phyloP scores from a whole-genome alignment of 2,329 filamentous ascomycete species.

The Aspergillus quadrilineatus region DNA sequence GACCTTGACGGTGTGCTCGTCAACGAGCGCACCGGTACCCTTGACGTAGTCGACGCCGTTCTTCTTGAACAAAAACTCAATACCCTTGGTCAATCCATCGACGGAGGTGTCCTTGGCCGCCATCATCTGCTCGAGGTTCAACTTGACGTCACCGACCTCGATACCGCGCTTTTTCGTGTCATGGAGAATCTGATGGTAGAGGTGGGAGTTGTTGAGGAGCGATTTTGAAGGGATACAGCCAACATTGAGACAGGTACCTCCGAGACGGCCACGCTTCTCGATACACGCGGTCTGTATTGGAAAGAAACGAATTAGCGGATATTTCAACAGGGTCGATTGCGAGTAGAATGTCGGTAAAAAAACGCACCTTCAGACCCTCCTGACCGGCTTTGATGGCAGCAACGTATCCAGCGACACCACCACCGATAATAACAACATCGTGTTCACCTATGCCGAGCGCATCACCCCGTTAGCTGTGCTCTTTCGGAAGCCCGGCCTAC shows the following conservation, averaged over 20 bases:
- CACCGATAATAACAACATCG: conserved; percentile 95
- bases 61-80: conserved; percentile 99
- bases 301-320: conserved; percentile 16
- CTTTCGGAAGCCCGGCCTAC: conserved; percentile 21
- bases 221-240: conserved; percentile 99
- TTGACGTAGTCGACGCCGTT: conserved; percentile 98
- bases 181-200: conserved; percentile 96
- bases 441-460: conserved; percentile 68
- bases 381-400: conserved; percentile 98
- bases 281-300: conserved; percentile 79
- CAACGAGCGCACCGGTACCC: conserved; percentile 81
- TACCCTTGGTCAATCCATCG: conserved; percentile 84
- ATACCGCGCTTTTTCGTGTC: conserved; percentile 97
- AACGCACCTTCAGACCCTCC: conserved; percentile 83
- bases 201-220: conserved; percentile 97
- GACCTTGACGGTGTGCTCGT: conserved; percentile 89
- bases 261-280: conserved; percentile 93
- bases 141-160: conserved; percentile 93
- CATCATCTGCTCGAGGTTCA: conserved; percentile 95
- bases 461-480: conserved; percentile 19
- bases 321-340: conserved; percentile 6
- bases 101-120: conserved; percentile 97
- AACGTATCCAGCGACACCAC: conserved; percentile 97
- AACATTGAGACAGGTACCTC: conserved; percentile 97
- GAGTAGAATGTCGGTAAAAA: neutral